Conservation (phyloP, 441 rosid species). For the Populus hybrid region DNA sequence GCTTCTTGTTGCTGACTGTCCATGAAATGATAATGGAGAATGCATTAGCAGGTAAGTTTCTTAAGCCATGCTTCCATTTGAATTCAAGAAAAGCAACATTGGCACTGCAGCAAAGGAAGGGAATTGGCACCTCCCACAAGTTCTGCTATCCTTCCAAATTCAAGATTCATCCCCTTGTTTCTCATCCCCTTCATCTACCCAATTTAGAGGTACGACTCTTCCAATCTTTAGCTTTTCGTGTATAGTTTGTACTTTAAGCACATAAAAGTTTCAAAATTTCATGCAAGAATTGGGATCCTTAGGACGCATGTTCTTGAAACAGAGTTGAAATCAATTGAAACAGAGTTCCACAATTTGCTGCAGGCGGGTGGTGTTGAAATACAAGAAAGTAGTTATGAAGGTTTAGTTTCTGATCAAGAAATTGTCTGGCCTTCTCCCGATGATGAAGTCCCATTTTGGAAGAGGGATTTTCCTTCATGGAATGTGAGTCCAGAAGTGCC, state of each 20-base stretch:
- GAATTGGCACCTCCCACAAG: neutral
- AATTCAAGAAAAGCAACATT: neutral
- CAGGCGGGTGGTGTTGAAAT: constrained; percentile 9
- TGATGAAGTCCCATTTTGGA: constrained; percentile 53
- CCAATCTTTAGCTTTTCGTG: neutral
- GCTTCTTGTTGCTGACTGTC: neutral
- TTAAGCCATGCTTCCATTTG: constrained; percentile 4
- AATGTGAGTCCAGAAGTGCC: constrained; percentile 24
- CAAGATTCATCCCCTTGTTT: neutral
- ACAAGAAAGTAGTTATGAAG: neutral
- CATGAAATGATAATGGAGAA: constrained; percentile 1
- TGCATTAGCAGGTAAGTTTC: constrained; percentile 5
- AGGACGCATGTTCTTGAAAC: neutral
- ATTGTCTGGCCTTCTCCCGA: constrained; percentile 44
- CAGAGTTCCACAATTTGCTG: constrained; percentile 12
- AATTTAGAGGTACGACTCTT: neutral
- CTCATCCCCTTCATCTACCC: neutral
- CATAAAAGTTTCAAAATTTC: neutral
- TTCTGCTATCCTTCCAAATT: neutral
- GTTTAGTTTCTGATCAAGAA: constrained; percentile 7
- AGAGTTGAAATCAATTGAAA: too few relatives aligned
- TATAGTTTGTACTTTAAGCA: neutral
- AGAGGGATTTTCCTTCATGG: constrained; percentile 40
- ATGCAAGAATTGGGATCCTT: neutral
- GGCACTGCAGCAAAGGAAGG: neutral